phyloP scores from a whole-genome alignment of 2,329 filamentous ascomycete species.

The Aspergillus fumigatiaffinis region DNA sequence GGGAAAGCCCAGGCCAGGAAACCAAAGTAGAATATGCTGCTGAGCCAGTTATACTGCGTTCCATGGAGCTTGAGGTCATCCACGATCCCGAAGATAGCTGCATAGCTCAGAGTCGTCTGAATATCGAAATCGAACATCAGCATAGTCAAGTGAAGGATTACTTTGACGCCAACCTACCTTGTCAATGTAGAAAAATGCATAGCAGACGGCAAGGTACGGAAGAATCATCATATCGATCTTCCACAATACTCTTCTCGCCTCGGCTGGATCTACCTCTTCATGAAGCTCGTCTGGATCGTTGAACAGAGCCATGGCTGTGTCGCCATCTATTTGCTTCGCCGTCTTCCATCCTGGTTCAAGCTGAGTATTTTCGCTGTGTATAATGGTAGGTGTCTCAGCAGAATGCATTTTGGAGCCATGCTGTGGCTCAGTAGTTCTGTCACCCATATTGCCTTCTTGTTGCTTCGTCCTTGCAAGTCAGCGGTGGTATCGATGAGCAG shows the following conservation, averaged over 20 bases:
- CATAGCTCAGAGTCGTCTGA: constrained; percentile 58
- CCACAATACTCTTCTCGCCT: constrained; percentile 47
- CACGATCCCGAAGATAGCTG: constrained; percentile 61
- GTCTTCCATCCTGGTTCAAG: constrained; percentile 24
- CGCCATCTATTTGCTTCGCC: constrained; percentile 37
- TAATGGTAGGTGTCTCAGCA: constrained; percentile 19
- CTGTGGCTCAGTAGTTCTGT: not conserved
- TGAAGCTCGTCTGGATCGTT: constrained; percentile 45
- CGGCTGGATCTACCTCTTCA: constrained; percentile 43
- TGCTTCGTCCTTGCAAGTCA: not conserved
- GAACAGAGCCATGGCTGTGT: constrained; percentile 52
- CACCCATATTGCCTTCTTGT: not conserved
- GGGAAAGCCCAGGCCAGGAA: constrained; percentile 54
- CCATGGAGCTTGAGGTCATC: constrained; percentile 57
- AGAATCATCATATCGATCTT: constrained; percentile 60
- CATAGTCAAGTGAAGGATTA: not conserved
- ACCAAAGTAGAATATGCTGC: constrained; percentile 54
- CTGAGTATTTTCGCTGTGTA: constrained; percentile 26
- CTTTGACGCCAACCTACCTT: constrained; percentile 23
- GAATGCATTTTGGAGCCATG: constrained; percentile 19
- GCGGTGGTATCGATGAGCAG: not conserved
- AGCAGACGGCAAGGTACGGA: constrained; percentile 53
- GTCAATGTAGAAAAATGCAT: constrained; percentile 52
- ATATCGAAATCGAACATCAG: not conserved
- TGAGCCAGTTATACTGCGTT: constrained; percentile 56